These are phyloP conservation scores for Arthrobotrys entomopaga DNA, from an alignment of 2,329 filamentous ascomycete genomes.

Conservation along the genomic window DNA sequence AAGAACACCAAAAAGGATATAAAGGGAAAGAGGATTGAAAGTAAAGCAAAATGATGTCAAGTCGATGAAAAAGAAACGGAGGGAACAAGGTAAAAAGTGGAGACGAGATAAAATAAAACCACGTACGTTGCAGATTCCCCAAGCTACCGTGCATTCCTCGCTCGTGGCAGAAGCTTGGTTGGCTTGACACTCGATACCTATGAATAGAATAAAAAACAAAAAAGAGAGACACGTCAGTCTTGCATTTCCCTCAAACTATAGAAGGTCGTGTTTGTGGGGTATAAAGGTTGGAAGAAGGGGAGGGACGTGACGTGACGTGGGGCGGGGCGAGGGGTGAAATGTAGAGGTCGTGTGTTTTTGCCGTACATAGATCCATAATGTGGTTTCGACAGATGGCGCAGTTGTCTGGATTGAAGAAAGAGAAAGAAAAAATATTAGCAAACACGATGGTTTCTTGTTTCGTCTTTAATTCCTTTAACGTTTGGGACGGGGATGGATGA, in stretches of 20 bases:
- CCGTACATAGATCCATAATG: slow-evolving; percentile 96
- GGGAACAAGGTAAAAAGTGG: slow-evolving; percentile 17
- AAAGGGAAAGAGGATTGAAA: too few species aligned
- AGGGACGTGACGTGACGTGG: slow-evolving; percentile 12
- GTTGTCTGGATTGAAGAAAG: slow-evolving; percentile 71
- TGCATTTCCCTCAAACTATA: slow-evolving; percentile 51
- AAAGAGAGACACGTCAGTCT: slow-evolving; percentile 37
- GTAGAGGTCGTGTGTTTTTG: slow-evolving; percentile 37
- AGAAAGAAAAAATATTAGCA: slow-evolving; percentile 3
- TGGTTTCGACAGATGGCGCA: slow-evolving; percentile 99
- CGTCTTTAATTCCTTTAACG: not conserved
- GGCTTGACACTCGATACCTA: slow-evolving; percentile 96
- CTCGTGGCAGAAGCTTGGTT: slow-evolving; percentile 97
- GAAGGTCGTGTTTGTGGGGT: slow-evolving; percentile 37
- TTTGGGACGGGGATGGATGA: not conserved
- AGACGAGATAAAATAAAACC: slow-evolving; percentile 7
- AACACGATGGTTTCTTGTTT: slow-evolving; percentile 8
- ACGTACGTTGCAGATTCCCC: slow-evolving; percentile 98
- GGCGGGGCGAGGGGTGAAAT: slow-evolving; percentile 4
- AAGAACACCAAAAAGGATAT: too few species aligned
- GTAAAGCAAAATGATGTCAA: not conserved
- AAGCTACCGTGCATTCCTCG: slow-evolving; percentile 97
- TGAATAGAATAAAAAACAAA: slow-evolving; percentile 12
- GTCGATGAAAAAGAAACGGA: slow-evolving; percentile 15
- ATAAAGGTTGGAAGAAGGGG: slow-evolving; percentile 43